These are phyloP conservation scores for Pestalotiopsis sp. DNA, from an alignment of 2,329 filamentous ascomycete species.

Conservation along the genomic window DNA sequence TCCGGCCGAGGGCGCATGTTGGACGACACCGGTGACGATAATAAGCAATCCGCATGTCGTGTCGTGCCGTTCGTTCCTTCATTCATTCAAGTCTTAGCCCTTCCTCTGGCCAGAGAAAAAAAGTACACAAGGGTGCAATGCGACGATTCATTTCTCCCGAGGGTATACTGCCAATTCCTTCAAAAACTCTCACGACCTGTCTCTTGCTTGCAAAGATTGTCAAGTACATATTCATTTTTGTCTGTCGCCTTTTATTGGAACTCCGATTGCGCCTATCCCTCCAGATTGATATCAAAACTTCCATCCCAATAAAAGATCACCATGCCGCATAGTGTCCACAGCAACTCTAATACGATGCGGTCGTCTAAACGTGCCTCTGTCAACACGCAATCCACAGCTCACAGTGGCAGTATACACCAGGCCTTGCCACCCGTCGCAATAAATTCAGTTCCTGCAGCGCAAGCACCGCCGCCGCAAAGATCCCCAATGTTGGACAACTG, in stretches of 20 bases:
- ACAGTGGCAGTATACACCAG: not conserved
- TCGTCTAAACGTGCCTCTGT: not conserved
- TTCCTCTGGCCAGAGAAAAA: too few relatives aligned
- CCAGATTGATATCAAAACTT: not conserved
- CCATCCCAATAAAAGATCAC: not conserved
- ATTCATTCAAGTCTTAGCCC: too few relatives aligned
- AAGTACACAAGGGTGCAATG: constrained; percentile 3
- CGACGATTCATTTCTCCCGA: not conserved
- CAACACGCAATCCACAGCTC: not conserved
- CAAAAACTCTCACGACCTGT: not conserved
- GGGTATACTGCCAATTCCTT: not conserved
- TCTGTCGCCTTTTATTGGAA: not conserved
- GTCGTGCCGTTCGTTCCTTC: not conserved
- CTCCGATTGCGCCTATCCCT: not conserved
- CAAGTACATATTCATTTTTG: not conserved
- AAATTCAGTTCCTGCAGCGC: not conserved
- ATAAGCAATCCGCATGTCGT: constrained; percentile 2
- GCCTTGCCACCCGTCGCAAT: not conserved
- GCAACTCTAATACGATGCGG: not conserved
- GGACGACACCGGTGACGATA: not conserved
- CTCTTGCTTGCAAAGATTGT: not conserved
- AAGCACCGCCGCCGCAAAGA: not conserved
- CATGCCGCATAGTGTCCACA: constrained; percentile 11
- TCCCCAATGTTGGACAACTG: not conserved
- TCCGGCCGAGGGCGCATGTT: not conserved